These are phyloP conservation scores for Leccinum barrowsii DNA, from an alignment of 768 basidiomycete species.

Conservation along the genomic window DNA sequence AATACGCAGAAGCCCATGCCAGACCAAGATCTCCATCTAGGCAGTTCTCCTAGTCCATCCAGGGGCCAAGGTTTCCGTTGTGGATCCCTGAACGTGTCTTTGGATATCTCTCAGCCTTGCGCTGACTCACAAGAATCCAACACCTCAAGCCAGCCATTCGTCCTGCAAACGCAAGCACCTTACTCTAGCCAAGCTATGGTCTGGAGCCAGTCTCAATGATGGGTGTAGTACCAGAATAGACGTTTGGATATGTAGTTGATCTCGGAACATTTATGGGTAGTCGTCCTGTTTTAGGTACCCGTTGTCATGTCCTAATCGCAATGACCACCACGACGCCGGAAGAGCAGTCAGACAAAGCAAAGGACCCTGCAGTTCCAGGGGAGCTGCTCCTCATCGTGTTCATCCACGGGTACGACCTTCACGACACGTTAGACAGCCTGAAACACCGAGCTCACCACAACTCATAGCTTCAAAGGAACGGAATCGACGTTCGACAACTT, in stretches of 20 bases:
- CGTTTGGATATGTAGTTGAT: not conserved
- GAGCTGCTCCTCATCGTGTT: slow-evolving; percentile 69
- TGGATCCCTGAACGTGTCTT: slow-evolving; percentile 23
- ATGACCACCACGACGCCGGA: slow-evolving; percentile 11
- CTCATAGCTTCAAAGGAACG: slow-evolving; percentile 49
- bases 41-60: slow-evolving; percentile 1
- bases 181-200: slow-evolving; percentile 43
- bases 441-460: slow-evolving; percentile 2
- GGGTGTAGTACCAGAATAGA: not conserved
- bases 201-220: slow-evolving; percentile 31
- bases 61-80: slow-evolving; percentile 16
- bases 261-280: not conserved
- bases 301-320: not conserved
- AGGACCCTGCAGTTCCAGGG: slow-evolving; percentile 12
- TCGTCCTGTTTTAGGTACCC: slow-evolving; percentile 12
- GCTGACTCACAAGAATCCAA: slow-evolving; percentile 12
- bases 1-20: not conserved
- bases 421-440: not conserved
- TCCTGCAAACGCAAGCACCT: slow-evolving; percentile 52
- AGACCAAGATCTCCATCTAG: not conserved
- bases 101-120: not conserved
- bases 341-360: slow-evolving; percentile 6
- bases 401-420: slow-evolving; percentile 64
- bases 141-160: slow-evolving; percentile 30
- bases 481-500: slow-evolving; percentile 76